phyloP scores from a whole-genome alignment of 805 yeast genomes.

The Yamadazyma ubonensis region DNA sequence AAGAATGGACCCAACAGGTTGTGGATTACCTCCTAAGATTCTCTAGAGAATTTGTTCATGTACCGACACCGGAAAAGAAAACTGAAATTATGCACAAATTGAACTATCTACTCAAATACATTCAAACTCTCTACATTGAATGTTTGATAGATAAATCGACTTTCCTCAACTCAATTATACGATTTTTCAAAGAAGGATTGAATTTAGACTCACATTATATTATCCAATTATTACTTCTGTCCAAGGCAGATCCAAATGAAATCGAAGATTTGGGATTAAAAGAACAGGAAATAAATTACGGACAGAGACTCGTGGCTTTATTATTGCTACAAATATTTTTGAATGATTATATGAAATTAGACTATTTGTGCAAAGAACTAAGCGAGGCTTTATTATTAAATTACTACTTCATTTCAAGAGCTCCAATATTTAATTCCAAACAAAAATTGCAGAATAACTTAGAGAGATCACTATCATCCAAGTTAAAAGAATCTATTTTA shows the following conservation, averaged over 20 bases:
- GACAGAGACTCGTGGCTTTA: slow-evolving; percentile 34
- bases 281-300: slow-evolving; percentile 29
- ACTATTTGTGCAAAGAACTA: slow-evolving; percentile 61
- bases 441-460: not conserved
- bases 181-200: slow-evolving; percentile 43
- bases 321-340: slow-evolving; percentile 67
- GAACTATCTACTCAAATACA: slow-evolving; percentile 57
- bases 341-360: slow-evolving; percentile 58
- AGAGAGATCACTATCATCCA: slow-evolving; percentile 16
- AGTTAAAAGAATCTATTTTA: slow-evolving; percentile 28
- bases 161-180: slow-evolving; percentile 64
- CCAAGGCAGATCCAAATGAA: slow-evolving; percentile 16
- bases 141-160: slow-evolving; percentile 59
- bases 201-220: slow-evolving; percentile 29
- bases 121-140: slow-evolving; percentile 67
- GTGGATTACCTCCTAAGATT: slow-evolving; percentile 56
- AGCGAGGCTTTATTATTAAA: slow-evolving; percentile 58
- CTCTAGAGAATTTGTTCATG: slow-evolving; percentile 38
- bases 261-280: slow-evolving; percentile 18
- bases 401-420: slow-evolving; percentile 21
- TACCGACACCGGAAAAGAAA: slow-evolving; percentile 29
- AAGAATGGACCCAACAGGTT: slow-evolving; percentile 89
- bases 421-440: slow-evolving; percentile 7
- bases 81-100: slow-evolving; percentile 50
- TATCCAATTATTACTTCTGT: slow-evolving; percentile 22